Base-by-base conservation (phyloP, 2,329 filamentous ascomycete genomes). In the Aspergillus sp. region DNA sequence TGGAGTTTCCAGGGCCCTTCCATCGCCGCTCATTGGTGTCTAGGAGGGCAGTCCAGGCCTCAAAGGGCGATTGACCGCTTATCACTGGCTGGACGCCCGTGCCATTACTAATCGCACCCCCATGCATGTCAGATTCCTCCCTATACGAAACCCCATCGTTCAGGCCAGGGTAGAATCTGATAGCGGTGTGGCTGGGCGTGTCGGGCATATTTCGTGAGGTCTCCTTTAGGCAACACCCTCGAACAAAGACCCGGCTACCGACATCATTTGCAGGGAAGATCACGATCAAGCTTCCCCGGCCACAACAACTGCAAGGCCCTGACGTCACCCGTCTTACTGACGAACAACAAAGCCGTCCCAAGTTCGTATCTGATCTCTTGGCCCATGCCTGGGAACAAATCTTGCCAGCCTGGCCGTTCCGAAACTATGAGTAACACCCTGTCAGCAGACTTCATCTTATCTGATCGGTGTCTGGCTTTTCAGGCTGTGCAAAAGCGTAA, bases 41-140 rank as follows among this genome's bases (percentile, higher is more conserved):
- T 23, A 3, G 25, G 25, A 1, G 21, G 13, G 29, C 21, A 54
- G 53, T 55, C 54, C 45, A 50, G 54, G n/a, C 54, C 42, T 23
- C 19, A 25, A 25, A 19, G 21, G 20, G 31, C 14, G 14, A 21
- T 32, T 42, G 19, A 16, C 3, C 36, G 20, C 17, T 6, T 42
- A 2, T 50, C 32, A 56, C 31, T 56, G 52, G 54, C 20, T 16
- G 21, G 7, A 29, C 3, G 13, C 11, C 20, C 31, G 38, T 9
- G 17, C 2, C 14, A 44, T 54, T 51, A 54, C 49, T 54, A 54
- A 54, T 51, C 17, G 16, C 14, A 3, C 40, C 40, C 40, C 16
- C 34, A 38, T 38, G 34, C 17, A 42, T 42, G 40, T 42, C 40
- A 42, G 40, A 42, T 17, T 38, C 34, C 34, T 29, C 25, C 25